Percentiles rank a stretch among this genome's conserved stretches.
These are phyloP conservation scores for Geranomyces michiganensis DNA, from an alignment of 192 early-diverging fungal genomes.

Conservation along the genomic window DNA sequence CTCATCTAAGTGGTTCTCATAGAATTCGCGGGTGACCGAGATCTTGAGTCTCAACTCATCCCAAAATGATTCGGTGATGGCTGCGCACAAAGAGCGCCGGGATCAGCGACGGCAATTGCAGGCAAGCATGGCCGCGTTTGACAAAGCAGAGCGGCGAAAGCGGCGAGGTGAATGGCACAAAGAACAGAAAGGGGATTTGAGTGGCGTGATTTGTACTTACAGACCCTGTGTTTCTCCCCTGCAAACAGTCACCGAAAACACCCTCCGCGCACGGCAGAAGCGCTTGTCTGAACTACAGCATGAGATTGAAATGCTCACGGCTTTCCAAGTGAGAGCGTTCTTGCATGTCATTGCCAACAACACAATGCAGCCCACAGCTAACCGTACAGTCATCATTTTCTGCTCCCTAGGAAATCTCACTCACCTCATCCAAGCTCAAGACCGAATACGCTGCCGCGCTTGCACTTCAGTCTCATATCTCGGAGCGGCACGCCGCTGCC, in stretches of 20 bases:
- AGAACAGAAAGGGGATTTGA: too few relatives aligned
- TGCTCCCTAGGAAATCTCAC: not conserved
- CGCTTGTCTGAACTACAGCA: not conserved
- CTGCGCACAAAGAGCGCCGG: constrained; percentile 5
- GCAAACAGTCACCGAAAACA: too few relatives aligned
- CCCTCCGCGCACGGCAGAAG: too few relatives aligned
- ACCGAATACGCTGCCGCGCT: not conserved
- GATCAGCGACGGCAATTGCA: not conserved
- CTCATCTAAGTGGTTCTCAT: not conserved
- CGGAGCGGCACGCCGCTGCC: not conserved
- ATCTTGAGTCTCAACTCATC: constrained; percentile 7
- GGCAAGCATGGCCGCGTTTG: not conserved
- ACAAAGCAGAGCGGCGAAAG: not conserved
- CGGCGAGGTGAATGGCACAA: not conserved
- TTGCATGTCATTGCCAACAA: too few relatives aligned
- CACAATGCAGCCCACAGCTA: too few relatives aligned
- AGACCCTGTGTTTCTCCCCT: too few relatives aligned
- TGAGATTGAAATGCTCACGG: not conserved
- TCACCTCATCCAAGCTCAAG: not conserved
- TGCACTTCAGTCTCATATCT: not conserved
- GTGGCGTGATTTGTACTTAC: too few relatives aligned
- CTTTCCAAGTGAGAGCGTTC: not conserved
- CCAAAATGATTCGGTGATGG: not conserved
- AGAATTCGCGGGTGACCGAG: constrained; percentile 14
- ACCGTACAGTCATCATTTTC: too few relatives aligned